A percentile compares a stretch with the other conserved stretches of the same genome.
These are phyloP conservation scores for Pezizomycotina sp. DNA, from an alignment of 2,329 filamentous ascomycete species.

Conservation along the genomic window DNA sequence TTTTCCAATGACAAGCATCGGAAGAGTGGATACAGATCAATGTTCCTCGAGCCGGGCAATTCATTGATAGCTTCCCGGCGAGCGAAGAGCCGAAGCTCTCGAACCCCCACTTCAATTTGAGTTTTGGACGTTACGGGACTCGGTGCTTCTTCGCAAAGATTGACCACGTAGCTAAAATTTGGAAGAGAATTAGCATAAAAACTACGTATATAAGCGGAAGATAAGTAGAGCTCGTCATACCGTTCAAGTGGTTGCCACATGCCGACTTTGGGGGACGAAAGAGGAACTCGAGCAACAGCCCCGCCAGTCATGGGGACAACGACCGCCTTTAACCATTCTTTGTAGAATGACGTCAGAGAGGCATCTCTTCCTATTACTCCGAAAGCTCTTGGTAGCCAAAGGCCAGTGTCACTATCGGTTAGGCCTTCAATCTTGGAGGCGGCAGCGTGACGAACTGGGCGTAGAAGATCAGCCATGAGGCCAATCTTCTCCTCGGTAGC, in stretches of 20 bases:
- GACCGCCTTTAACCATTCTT: constrained; percentile 89
- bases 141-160: constrained; percentile 86
- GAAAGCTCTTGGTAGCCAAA: constrained; percentile 90
- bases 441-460: constrained; percentile 81
- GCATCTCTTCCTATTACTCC: constrained; percentile 76
- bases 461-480: constrained; percentile 87
- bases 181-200: too few relatives aligned
- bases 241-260: constrained; percentile 93
- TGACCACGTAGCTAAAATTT: constrained; percentile 57
- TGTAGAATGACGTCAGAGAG: constrained; percentile 82
- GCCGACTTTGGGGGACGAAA: constrained; percentile 77
- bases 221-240: constrained; percentile 13
- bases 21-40: constrained; percentile 86
- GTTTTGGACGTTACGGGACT: constrained; percentile 86
- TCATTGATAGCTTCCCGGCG: constrained; percentile 87
- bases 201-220: too few relatives aligned
- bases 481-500: constrained; percentile 92
- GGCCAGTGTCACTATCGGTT: constrained; percentile 83
- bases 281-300: constrained; percentile 60
- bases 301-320: constrained; percentile 94
- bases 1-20: constrained; percentile 78
- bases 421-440: constrained; percentile 94
- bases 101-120: constrained; percentile 78
- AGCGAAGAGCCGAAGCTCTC: constrained; percentile 80
- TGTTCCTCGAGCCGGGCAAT: constrained; percentile 75